Conservation (phyloP, 331 rosid genomes). For the Acacia concinna region DNA sequence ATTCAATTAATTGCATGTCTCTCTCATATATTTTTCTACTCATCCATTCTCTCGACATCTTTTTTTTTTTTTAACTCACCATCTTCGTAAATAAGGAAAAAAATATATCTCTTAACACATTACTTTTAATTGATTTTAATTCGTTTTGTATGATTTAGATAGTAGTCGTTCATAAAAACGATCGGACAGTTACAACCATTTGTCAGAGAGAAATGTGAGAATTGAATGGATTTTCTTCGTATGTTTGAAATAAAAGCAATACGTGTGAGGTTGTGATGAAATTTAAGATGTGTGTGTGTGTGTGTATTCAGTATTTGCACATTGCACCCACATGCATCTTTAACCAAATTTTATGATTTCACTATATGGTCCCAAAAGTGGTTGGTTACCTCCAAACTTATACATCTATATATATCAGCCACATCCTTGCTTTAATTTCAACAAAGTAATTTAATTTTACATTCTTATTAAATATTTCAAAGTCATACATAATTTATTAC, state of each 20-base stretch:
- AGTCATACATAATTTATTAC: background rate
- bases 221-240: background rate
- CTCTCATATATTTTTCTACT: no score
- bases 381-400: background rate
- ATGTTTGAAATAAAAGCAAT: background rate
- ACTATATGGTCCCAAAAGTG: background rate
- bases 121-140: no score
- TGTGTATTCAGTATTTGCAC: background rate
- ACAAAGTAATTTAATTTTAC: background rate
- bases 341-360: background rate
- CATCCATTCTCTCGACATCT: no score
- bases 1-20: no score
- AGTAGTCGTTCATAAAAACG: no score
- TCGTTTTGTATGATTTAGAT: no score
- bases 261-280: background rate
- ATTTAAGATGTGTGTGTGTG: no score
- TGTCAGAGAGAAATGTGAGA: background rate
- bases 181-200: background rate
- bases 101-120: no score
- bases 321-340: background rate
- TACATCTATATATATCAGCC: background rate
- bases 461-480: constrained; percentile 25
- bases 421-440: background rate
- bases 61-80: no score
- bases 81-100: no score